Percentiles rank a stretch among this genome's conserved stretches.
phyloP scores from a whole-genome alignment of 768 basidiomycete species.

The Myochromella boudieri region DNA sequence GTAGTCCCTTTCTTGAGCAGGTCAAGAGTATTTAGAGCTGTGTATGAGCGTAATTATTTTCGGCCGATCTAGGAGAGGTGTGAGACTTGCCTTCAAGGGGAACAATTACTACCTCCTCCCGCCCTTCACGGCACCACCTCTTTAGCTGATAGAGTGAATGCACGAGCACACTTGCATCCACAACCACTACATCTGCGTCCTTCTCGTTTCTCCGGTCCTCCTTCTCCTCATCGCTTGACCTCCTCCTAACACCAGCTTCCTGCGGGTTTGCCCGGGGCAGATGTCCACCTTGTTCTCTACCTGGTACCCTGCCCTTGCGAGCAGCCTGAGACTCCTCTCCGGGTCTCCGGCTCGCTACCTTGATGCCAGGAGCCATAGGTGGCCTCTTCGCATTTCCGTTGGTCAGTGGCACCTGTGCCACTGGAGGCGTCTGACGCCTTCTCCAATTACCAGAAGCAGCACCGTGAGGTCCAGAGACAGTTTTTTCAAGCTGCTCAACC shows the following conservation, averaged over 20 bases:
- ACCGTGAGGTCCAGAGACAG: conserved; percentile 46
- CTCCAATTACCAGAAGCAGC: conserved; percentile 63
- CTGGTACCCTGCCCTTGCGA: conserved; percentile 15
- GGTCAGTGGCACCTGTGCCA: conserved; percentile 5
- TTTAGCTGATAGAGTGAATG: conserved; percentile 78
- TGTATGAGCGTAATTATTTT: background rate
- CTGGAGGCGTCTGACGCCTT: conserved; percentile 33
- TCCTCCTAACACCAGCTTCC: conserved; percentile 22
- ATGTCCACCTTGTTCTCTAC: conserved; percentile 2
- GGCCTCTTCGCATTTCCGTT: conserved; percentile 30
- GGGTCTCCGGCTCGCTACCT: conserved; percentile 30
- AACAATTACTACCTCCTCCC: conserved; percentile 76
- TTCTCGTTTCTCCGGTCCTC: conserved; percentile 33
- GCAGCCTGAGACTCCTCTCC: conserved; percentile 21
- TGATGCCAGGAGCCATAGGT: conserved; percentile 29
- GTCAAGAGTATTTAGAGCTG: conserved; percentile 90
- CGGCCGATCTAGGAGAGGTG: background rate
- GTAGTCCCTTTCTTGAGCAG: conserved; percentile 89
- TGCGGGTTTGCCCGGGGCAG: conserved; percentile 14
- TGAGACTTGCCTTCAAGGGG: conserved; percentile 79
- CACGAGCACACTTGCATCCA: conserved; percentile 82
- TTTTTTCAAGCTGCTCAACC: conserved; percentile 84
- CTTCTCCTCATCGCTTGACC: conserved; percentile 30
- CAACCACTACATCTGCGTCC: conserved; percentile 73
- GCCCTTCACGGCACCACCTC: conserved; percentile 76